phyloP scores from a whole-genome alignment of 768 basidiomycete species.

The Calocybe indica region DNA sequence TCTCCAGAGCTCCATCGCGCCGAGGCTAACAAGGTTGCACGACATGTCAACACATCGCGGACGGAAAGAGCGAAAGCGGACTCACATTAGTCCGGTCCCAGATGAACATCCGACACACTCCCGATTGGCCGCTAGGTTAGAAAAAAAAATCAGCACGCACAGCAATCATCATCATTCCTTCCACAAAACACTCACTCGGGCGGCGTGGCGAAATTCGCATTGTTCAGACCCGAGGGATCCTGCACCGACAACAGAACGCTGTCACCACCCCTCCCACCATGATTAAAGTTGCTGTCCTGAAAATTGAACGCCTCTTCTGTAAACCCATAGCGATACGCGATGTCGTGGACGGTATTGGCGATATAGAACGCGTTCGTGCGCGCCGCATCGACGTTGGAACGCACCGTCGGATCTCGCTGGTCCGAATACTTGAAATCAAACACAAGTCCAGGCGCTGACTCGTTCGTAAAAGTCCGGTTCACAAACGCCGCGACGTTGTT shows the following conservation, averaged over 20 bases:
- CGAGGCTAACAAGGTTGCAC: slow-evolving; percentile 29
- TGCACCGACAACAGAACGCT: slow-evolving; percentile 47
- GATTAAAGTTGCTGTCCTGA: slow-evolving; percentile 48
- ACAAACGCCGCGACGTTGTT: slow-evolving; percentile 33
- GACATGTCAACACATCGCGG: no score
- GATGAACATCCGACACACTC: slow-evolving; percentile 23
- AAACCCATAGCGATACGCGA: slow-evolving; percentile 44
- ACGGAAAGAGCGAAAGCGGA: no score
- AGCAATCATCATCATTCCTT: slow-evolving; percentile 38
- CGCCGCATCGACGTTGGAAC: slow-evolving; percentile 45
- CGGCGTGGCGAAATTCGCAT: slow-evolving; percentile 49
- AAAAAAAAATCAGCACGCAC: neutral
- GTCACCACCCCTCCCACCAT: slow-evolving; percentile 46
- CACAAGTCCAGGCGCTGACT: slow-evolving; percentile 30
- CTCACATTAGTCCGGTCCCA: slow-evolving; percentile 9
- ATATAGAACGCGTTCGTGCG: slow-evolving; percentile 54
- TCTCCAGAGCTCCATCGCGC: slow-evolving; percentile 58
- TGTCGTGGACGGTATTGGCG: slow-evolving; percentile 55
- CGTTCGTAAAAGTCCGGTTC: slow-evolving; percentile 10
- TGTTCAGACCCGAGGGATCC: slow-evolving; percentile 36
- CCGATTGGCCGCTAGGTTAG: slow-evolving; percentile 20
- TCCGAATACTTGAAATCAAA: slow-evolving; percentile 33
- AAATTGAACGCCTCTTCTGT: slow-evolving; percentile 57
- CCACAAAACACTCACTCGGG: slow-evolving; percentile 83
- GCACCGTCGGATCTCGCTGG: slow-evolving; percentile 18